Percentiles rank a stretch among this genome's conserved stretches.
Evolutionary conservation across 176 grass and related monocot genomes (phyloP).

Genomic region (Musa itinerans): DNA sequence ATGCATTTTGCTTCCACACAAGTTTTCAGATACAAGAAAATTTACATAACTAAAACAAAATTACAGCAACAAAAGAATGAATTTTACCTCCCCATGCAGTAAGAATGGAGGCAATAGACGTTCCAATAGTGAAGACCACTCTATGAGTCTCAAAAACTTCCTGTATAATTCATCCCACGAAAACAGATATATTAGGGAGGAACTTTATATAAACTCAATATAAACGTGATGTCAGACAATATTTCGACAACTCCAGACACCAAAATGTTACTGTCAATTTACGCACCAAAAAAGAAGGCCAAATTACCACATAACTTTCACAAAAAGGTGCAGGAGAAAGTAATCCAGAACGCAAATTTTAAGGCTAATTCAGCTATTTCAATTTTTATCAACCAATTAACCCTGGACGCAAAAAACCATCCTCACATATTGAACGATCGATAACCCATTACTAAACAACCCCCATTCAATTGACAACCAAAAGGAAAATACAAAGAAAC

Average conservation of each 20-base stretch:
- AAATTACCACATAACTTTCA: too few relatives aligned
- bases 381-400: too few relatives aligned
- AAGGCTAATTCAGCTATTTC: too few relatives aligned
- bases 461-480: too few relatives aligned
- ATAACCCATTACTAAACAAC: not conserved
- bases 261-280: too few relatives aligned
- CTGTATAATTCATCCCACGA: slow-evolving; percentile 27
- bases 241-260: too few relatives aligned
- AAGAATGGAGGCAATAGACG: slow-evolving; percentile 76
- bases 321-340: not conserved
- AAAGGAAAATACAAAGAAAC: too few relatives aligned
- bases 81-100: slow-evolving; percentile 71
- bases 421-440: not conserved
- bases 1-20: not conserved
- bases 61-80: not conserved
- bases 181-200: not conserved
- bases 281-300: too few relatives aligned
- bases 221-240: not conserved
- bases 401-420: too few relatives aligned
- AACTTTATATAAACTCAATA: not conserved
- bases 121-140: slow-evolving; percentile 82
- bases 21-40: too few relatives aligned
- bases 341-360: not conserved
- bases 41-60: too few relatives aligned
- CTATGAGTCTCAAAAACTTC: slow-evolving; percentile 76